These are phyloP conservation scores for Daldinia sp. DNA, from an alignment of 2,329 filamentous ascomycete species.

Conservation along the genomic window DNA sequence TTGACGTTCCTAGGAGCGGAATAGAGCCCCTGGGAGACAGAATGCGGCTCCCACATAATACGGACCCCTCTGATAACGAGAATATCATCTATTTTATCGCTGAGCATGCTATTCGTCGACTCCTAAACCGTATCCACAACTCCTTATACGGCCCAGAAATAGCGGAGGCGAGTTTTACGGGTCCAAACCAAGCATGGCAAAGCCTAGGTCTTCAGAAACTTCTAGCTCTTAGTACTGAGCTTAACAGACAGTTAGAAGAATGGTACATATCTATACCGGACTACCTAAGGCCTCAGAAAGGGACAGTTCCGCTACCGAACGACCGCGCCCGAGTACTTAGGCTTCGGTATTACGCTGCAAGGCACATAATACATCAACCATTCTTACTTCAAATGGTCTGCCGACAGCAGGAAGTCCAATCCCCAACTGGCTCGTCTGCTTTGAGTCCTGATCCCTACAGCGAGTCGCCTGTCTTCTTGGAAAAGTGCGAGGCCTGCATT, in stretches of 20 bases:
- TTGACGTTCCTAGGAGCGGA: conserved; percentile 57
- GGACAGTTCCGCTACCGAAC: conserved; percentile 65
- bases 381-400: conserved; percentile 56
- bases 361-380: conserved; percentile 77
- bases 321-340: conserved; percentile 77
- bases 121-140: conserved; percentile 59
- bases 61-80: conserved; percentile 51
- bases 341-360: conserved; percentile 78
- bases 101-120: conserved; percentile 57
- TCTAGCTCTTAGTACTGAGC: conserved; percentile 52
- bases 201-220: conserved; percentile 49
- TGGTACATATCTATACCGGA: conserved; percentile 56
- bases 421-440: conserved; percentile 40
- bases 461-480: conserved; percentile 49
- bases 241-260: conserved; percentile 55
- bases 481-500: conserved; percentile 53
- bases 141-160: conserved; percentile 55
- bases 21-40: conserved; percentile 55
- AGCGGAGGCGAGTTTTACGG: conserved; percentile 39
- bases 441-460: conserved; percentile 42
- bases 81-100: conserved; percentile 57
- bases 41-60: conserved; percentile 53
- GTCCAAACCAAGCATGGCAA: conserved; percentile 47
- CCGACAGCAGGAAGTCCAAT: conserved; percentile 44
- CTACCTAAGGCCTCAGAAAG: conserved; percentile 63